Conservation (phyloP, 352 stramenopile genomes). For the Pythium pyrilobum region DNA sequence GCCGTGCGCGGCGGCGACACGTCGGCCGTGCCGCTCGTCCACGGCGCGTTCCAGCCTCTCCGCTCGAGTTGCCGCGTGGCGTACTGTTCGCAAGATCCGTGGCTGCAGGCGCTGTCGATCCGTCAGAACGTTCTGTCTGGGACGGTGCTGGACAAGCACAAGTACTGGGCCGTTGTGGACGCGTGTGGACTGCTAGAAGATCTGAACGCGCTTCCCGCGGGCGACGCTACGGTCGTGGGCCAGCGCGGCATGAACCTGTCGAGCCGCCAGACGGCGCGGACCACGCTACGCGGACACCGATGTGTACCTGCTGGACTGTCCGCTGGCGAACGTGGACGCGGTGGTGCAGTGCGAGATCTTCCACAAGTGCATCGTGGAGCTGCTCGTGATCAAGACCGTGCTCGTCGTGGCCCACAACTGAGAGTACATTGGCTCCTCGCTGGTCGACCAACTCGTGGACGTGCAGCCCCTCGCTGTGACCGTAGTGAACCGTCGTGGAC, state of each 20-base stretch:
- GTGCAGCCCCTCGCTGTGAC: background rate
- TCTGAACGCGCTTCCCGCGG: slow-evolving; percentile 57
- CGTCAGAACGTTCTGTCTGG: slow-evolving; percentile 92
- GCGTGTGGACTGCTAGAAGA: slow-evolving; percentile 78
- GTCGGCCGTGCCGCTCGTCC: background rate
- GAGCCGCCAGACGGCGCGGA: slow-evolving; percentile 81
- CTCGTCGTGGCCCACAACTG: slow-evolving; percentile 88
- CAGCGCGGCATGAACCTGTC: slow-evolving; percentile 91
- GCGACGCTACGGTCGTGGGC: slow-evolving; percentile 89
- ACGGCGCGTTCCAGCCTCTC: background rate
- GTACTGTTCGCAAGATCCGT: slow-evolving; percentile 72
- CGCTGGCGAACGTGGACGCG: slow-evolving; percentile 87
- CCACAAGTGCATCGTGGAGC: slow-evolving; percentile 9
- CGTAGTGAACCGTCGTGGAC: too few relatives aligned
- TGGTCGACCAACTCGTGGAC: slow-evolving; percentile 1
- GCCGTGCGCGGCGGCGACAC: background rate
- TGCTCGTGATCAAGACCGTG: slow-evolving; percentile 39
- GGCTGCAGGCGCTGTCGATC: slow-evolving; percentile 90
- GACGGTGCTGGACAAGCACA: slow-evolving; percentile 24
- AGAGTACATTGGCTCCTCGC: slow-evolving; percentile 2
- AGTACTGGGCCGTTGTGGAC: slow-evolving; percentile 36
- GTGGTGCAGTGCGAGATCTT: slow-evolving; percentile 90
- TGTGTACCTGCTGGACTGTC: slow-evolving; percentile 87
- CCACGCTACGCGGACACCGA: slow-evolving; percentile 40
- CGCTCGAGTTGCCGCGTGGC: slow-evolving; percentile 7